A percentile compares a stretch with the other conserved stretches of the same genome.
Evolutionary conservation across 768 basidiomycete species (phyloP).

Genomic region (Tulasnella sp.): DNA sequence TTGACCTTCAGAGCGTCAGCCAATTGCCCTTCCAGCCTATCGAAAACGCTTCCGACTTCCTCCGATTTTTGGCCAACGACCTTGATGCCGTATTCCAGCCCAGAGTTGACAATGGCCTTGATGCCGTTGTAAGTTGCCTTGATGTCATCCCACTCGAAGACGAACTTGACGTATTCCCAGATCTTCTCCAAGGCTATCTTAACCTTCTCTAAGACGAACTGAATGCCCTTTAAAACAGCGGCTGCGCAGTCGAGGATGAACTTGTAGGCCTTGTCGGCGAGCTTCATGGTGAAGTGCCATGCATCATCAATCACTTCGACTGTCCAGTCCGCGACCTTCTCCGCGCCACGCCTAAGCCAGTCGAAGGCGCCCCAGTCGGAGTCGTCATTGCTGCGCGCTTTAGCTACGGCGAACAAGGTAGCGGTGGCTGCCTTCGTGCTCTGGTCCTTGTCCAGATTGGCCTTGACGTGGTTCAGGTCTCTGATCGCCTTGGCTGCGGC

Average conservation of each 20-base stretch:
- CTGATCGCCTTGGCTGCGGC: background rate
- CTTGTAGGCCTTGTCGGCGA: background rate
- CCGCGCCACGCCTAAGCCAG: background rate
- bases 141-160: conserved; percentile 25
- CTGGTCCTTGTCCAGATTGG: background rate
- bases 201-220: conserved; percentile 16
- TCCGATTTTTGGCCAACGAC: background rate
- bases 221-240: background rate
- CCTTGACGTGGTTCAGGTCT: background rate
- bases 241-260: conserved; percentile 1
- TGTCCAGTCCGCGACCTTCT: background rate
- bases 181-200: background rate
- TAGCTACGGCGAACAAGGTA: background rate
- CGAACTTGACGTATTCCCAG: conserved; percentile 7
- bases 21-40: background rate
- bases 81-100: background rate
- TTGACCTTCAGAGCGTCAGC: background rate
- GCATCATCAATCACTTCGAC: background rate
- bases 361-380: background rate
- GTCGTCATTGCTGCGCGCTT: background rate
- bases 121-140: background rate
- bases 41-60: background rate
- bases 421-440: background rate
- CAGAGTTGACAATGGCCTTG: conserved; percentile 20
- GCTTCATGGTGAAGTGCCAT: background rate